Percentiles rank a stretch among this genome's conserved stretches.
These are phyloP conservation scores for Elongisporangium senticosum DNA, from an alignment of 352 stramenopile genomes.

Conservation along the genomic window DNA sequence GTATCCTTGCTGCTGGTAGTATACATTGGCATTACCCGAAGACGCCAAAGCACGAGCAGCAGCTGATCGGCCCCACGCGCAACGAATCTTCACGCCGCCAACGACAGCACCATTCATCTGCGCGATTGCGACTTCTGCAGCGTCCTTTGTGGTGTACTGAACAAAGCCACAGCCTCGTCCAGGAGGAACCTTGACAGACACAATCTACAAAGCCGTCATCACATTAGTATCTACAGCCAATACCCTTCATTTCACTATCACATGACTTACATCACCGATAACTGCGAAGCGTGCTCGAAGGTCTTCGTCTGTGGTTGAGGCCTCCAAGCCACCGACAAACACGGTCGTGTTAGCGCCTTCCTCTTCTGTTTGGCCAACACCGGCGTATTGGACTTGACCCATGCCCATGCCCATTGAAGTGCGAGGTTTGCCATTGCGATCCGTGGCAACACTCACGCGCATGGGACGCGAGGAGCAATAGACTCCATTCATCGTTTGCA, in stretches of 20 bases:
- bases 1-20: constrained; percentile 47
- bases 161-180: constrained; percentile 90
- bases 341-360: constrained; percentile 87
- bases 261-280: constrained; percentile 65
- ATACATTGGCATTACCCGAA: constrained; percentile 21
- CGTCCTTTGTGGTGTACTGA: constrained; percentile 77
- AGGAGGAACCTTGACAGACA: constrained; percentile 79
- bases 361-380: constrained; percentile 23
- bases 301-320: constrained; percentile 78
- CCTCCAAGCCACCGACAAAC: constrained; percentile 87
- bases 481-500: constrained; percentile 89
- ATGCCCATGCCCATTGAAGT: constrained; percentile 15
- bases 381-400: constrained; percentile 4
- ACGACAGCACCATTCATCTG: constrained; percentile 88
- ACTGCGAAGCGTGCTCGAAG: constrained; percentile 71
- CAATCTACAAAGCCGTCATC: constrained; percentile 29
- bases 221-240: constrained; percentile 40
- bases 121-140: constrained; percentile 80
- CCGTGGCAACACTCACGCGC: constrained; percentile 86
- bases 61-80: constrained; percentile 84
- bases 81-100: constrained; percentile 75
- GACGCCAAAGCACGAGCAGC: constrained; percentile 32
- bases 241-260: constrained; percentile 41
- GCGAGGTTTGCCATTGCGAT: constrained; percentile 52
- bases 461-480: constrained; percentile 86